phyloP scores from a whole-genome alignment of 345 rosid species.

The Populus simonii region DNA sequence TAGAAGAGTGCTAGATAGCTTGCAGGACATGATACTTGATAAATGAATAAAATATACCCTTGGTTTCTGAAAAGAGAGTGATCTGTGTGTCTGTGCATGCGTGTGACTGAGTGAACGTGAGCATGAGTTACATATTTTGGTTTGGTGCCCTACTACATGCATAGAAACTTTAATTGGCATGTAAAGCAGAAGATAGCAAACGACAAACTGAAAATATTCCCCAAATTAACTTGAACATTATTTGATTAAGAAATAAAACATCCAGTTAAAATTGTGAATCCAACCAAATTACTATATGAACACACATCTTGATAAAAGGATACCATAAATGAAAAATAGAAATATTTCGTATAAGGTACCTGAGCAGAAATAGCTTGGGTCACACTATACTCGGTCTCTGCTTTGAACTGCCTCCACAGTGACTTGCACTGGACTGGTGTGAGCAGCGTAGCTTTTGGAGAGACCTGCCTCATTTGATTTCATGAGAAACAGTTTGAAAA shows the following conservation, averaged over 20 bases:
- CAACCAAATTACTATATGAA: neutral
- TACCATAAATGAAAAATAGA: neutral
- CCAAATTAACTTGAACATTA: neutral
- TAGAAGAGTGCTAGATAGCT: neutral
- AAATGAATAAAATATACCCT: too few species aligned
- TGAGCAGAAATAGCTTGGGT: constrained; percentile 66
- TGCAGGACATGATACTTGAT: too few species aligned
- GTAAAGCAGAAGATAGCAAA: too few species aligned
- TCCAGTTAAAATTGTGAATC: neutral
- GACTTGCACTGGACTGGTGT: constrained; percentile 30
- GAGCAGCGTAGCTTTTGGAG: constrained; percentile 40
- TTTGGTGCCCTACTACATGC: too few species aligned
- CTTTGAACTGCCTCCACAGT: constrained; percentile 31
- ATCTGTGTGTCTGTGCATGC: too few species aligned
- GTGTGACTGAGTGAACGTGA: too few species aligned
- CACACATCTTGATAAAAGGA: neutral
- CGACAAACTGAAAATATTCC: neutral
- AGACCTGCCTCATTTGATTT: constrained; percentile 36
- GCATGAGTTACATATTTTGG: too few species aligned
- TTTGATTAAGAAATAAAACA: neutral
- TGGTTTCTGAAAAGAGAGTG: too few species aligned
- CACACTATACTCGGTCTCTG: constrained; percentile 29
- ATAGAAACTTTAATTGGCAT: too few species aligned
- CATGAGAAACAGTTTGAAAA: neutral
- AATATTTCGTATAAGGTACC: constrained; percentile 29